These are phyloP conservation scores for Trichophyton benhamiae DNA, from an alignment of 2,329 filamentous ascomycete species.

Conservation along the genomic window DNA sequence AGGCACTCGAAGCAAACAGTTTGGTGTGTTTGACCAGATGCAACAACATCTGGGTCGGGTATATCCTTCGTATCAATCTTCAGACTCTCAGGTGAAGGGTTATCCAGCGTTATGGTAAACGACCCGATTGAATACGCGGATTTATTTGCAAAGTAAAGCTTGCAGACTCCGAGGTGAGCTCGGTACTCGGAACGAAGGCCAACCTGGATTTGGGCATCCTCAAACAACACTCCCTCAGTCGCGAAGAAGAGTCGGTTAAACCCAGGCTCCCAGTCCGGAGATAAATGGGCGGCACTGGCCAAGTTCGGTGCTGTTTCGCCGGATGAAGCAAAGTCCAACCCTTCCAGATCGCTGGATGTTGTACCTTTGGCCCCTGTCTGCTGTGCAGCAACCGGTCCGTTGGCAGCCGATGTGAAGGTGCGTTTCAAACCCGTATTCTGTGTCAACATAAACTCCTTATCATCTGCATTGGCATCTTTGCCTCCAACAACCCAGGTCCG, in stretches of 20 bases:
- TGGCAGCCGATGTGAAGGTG: conserved; percentile 55
- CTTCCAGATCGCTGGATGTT: conserved; percentile 57
- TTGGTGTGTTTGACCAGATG: conserved; percentile 72
- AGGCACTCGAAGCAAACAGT: conserved; percentile 90
- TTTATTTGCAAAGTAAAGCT: conserved; percentile 94
- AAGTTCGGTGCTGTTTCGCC: conserved; percentile 61
- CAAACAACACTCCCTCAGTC: conserved; percentile 79
- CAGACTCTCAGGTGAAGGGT: conserved; percentile 51
- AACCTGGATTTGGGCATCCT: conserved; percentile 87
- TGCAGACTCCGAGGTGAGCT: conserved; percentile 87
- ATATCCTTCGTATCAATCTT: conserved; percentile 80
- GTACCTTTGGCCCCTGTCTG: conserved; percentile 26
- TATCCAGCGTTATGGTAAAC: conserved; percentile 87
- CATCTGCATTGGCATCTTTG: conserved; percentile 80
- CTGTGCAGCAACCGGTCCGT: conserved; percentile 27
- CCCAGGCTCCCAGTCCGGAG: conserved; percentile 85
- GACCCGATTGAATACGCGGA: conserved; percentile 72
- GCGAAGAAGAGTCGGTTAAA: conserved; percentile 71
- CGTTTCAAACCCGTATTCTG: conserved; percentile 75
- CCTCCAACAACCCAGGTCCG: conserved; percentile 96
- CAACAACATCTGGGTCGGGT: conserved; percentile 66
- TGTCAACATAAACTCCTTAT: conserved; percentile 64
- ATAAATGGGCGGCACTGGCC: conserved; percentile 81
- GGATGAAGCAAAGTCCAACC: conserved; percentile 59
- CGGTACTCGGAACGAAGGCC: conserved; percentile 89